Evolutionary conservation across 768 basidiomycete species (phyloP).

Genomic region (Boletus speciosus): DNA sequence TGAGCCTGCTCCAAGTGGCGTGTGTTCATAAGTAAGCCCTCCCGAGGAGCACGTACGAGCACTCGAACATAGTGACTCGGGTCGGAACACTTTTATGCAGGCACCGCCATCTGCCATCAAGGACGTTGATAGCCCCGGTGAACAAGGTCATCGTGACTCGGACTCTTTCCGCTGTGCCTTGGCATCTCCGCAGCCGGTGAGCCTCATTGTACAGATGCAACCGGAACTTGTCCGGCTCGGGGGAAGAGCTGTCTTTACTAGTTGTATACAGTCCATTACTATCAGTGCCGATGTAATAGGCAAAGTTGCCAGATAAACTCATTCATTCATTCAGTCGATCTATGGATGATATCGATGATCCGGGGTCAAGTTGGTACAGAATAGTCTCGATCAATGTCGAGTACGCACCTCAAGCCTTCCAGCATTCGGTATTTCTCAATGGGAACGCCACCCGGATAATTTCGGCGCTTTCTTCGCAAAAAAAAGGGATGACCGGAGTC

Average conservation of each 20-base stretch:
- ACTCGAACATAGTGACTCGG: too few species aligned
- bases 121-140: background rate
- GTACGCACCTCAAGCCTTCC: background rate
- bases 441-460: background rate
- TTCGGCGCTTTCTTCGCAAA: slow-evolving; percentile 23
- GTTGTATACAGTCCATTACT: too few species aligned
- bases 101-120: background rate
- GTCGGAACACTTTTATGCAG: background rate
- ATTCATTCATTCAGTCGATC: too few species aligned
- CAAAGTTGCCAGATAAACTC: too few species aligned
- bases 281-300: too few species aligned
- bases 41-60: background rate
- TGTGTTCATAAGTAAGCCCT: background rate
- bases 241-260: background rate
- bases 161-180: background rate
- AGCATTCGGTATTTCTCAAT: background rate
- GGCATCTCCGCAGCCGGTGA: background rate
- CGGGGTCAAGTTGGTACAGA: too few species aligned
- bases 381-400: too few species aligned
- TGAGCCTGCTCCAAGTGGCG: background rate
- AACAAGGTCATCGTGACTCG: background rate
- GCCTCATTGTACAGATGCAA: background rate
- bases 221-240: background rate
- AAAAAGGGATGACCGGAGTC: background rate
- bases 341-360: too few species aligned